Percentiles rank a stretch among this genome's conserved stretches.
phyloP scores from a whole-genome alignment of 2,329 filamentous ascomycete genomes.

The Xylariomycetidae sp. region DNA sequence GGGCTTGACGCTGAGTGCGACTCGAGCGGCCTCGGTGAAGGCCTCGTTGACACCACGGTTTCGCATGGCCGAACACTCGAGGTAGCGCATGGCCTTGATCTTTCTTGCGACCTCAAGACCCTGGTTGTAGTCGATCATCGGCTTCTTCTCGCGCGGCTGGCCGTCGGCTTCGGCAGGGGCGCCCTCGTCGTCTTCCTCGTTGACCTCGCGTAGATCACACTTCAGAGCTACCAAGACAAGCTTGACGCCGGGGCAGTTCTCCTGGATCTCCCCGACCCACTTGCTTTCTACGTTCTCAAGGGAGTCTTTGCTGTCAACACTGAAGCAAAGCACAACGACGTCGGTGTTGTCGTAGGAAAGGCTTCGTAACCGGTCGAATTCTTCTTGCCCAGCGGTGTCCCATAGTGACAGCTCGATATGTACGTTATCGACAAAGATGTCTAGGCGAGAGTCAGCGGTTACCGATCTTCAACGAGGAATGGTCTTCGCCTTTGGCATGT shows the following conservation, averaged over 20 bases:
- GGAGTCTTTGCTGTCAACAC: conserved; percentile 91
- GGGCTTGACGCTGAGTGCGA: conserved; percentile 71
- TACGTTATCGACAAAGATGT: conserved; percentile 96
- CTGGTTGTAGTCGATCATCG: conserved; percentile 83
- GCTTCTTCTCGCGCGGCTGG: conserved; percentile 52
- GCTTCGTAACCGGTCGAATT: conserved; percentile 93
- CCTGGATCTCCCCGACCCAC: conserved; percentile 96
- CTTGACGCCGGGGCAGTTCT: conserved; percentile 94
- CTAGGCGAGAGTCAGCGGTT: conserved; percentile 35
- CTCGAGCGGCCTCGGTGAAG: conserved; percentile 94
- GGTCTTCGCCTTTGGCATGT: not conserved
- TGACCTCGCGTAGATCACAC: conserved; percentile 85
- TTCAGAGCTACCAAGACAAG: conserved; percentile 93
- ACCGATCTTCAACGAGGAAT: too few relatives aligned
- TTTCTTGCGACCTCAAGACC: conserved; percentile 85
- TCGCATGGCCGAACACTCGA: conserved; percentile 97
- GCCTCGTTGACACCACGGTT: conserved; percentile 98
- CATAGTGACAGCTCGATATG: conserved; percentile 97
- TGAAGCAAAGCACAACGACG: conserved; percentile 98
- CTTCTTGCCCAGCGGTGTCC: conserved; percentile 98
- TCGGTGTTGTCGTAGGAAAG: conserved; percentile 97
- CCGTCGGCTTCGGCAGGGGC: conserved; percentile 30
- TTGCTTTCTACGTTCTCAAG: conserved; percentile 98
- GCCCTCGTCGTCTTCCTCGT: conserved; percentile 58
- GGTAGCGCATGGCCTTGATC: conserved; percentile 88